Evolutionary conservation across 805 yeast species (phyloP).

Genomic region (Hemisphaericaspora nanyangensis): DNA sequence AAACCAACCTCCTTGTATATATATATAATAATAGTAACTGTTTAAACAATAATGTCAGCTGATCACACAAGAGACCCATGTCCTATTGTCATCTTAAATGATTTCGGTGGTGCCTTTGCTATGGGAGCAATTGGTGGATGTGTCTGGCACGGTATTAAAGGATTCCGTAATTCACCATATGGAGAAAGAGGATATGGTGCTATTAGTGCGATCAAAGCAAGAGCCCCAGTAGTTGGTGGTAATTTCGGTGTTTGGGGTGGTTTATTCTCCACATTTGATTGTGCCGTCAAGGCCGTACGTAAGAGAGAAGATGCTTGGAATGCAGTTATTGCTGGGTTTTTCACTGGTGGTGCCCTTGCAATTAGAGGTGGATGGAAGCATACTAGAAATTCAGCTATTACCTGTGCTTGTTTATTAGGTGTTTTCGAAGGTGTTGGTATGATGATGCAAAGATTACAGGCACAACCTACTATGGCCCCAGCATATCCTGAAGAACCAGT

Average conservation of each 20-base stretch:
- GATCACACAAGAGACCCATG: slow-evolving; percentile 99
- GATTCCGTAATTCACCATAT: slow-evolving; percentile 95
- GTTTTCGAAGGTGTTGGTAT: slow-evolving; percentile 98
- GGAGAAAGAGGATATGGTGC: slow-evolving; percentile 95
- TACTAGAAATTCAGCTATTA: slow-evolving; percentile 92
- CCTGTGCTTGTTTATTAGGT: slow-evolving; percentile 95
- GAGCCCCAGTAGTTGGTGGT: slow-evolving; percentile 99
- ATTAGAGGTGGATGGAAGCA: slow-evolving; percentile 99
- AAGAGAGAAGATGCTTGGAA: slow-evolving; percentile 98
- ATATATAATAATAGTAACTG: neutral
- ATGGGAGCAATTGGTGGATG: slow-evolving; percentile 99
- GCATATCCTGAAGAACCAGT: slow-evolving; percentile 39
- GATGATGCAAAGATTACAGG: slow-evolving; percentile 88
- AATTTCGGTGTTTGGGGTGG: slow-evolving; percentile 99
- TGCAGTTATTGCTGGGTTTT: slow-evolving; percentile 95
- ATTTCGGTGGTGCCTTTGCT: slow-evolving; percentile 98
- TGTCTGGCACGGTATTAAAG: slow-evolving; percentile 98
- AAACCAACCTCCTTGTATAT: neutral
- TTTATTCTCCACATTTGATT: slow-evolving; percentile 89
- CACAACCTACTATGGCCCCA: slow-evolving; percentile 59
- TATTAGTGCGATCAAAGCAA: slow-evolving; percentile 82
- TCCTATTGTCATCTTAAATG: slow-evolving; percentile 92
- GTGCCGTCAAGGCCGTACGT: slow-evolving; percentile 92
- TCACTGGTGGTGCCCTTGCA: slow-evolving; percentile 97
- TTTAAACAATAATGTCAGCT: slow-evolving; percentile 60